phyloP scores from a whole-genome alignment of 257 asterid genomes.

The Plantago elongata region DNA sequence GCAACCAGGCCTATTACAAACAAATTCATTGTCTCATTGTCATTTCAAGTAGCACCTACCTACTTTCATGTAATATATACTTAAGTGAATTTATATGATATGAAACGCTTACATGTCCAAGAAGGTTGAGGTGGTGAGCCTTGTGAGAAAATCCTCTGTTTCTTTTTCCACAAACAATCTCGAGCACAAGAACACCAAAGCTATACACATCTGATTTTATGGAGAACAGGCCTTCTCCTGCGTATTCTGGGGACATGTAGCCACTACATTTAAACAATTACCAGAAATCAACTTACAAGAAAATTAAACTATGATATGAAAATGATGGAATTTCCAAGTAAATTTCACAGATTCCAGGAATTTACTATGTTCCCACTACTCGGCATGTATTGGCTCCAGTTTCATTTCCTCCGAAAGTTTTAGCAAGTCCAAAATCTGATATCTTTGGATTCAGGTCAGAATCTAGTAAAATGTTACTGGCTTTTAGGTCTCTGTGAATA shows the following conservation, averaged over 20 bases:
- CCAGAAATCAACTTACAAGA: neutral
- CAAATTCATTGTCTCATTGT: no score
- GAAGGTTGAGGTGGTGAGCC: conserved; percentile 29
- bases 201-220: conserved; percentile 35
- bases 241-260: conserved; percentile 41
- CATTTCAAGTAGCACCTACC: neutral
- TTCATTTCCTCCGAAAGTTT: conserved; percentile 32
- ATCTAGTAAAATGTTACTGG: conserved; percentile 31
- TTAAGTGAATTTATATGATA: neutral
- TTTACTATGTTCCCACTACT: conserved; percentile 37
- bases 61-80: neutral
- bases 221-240: conserved; percentile 30
- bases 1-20: conserved; percentile 34
- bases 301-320: neutral
- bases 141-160: conserved; percentile 23
- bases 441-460: conserved; percentile 34
- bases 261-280: conserved; percentile 21
- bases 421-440: conserved; percentile 35
- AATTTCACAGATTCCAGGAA: neutral
- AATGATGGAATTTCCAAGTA: neutral
- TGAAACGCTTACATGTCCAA: conserved; percentile 26
- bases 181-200: conserved; percentile 32
- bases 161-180: conserved; percentile 27
- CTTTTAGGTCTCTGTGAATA: conserved; percentile 33
- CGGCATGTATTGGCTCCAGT: conserved; percentile 32